Conservation (phyloP, 2,329 filamentous ascomycete genomes). For the Hypoxylon sp. region DNA sequence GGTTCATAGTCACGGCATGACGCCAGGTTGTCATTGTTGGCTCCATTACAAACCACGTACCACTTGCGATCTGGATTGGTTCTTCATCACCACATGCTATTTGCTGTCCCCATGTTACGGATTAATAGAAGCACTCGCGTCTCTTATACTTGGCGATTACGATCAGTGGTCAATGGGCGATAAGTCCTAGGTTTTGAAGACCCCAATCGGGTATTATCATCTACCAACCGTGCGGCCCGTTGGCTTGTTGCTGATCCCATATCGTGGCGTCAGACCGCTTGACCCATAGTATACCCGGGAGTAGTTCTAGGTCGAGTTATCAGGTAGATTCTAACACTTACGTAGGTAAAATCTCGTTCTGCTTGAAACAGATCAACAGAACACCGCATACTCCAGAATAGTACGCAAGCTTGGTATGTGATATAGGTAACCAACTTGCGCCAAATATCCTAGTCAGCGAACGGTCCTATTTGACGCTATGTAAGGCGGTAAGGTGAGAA, state of each 20-base stretch:
- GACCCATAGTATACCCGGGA: slow-evolving; percentile 20
- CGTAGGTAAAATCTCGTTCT: slow-evolving; percentile 1
- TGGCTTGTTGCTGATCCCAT: slow-evolving; percentile 15
- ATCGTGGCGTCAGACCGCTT: slow-evolving; percentile 23
- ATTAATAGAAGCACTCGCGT: slow-evolving; percentile 10
- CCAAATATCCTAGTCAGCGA: not conserved
- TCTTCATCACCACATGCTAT: slow-evolving; percentile 13
- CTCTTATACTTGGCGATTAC: slow-evolving; percentile 31
- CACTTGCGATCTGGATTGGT: slow-evolving; percentile 30
- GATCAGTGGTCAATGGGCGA: slow-evolving; percentile 18
- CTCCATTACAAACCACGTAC: slow-evolving; percentile 30
- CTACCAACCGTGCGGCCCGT: slow-evolving; percentile 37
- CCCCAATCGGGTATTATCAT: slow-evolving; percentile 32
- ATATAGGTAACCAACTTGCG: slow-evolving; percentile 9
- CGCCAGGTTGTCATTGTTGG: slow-evolving; percentile 10
- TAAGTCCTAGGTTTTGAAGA: slow-evolving; percentile 28
- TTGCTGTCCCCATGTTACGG: slow-evolving; percentile 15
- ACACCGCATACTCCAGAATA: slow-evolving; percentile 8
- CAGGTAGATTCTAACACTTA: not conserved
- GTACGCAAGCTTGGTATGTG: not conserved
- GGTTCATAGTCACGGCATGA: slow-evolving; percentile 6
- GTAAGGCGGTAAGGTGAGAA: slow-evolving; percentile 4
- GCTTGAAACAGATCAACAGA: slow-evolving; percentile 8
- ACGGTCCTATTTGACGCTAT: slow-evolving; percentile 12
- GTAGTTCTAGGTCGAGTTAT: slow-evolving; percentile 1